phyloP scores from a whole-genome alignment of 495 filamentous ascomycete genomes.

The Lasiosphaeria miniovina region DNA sequence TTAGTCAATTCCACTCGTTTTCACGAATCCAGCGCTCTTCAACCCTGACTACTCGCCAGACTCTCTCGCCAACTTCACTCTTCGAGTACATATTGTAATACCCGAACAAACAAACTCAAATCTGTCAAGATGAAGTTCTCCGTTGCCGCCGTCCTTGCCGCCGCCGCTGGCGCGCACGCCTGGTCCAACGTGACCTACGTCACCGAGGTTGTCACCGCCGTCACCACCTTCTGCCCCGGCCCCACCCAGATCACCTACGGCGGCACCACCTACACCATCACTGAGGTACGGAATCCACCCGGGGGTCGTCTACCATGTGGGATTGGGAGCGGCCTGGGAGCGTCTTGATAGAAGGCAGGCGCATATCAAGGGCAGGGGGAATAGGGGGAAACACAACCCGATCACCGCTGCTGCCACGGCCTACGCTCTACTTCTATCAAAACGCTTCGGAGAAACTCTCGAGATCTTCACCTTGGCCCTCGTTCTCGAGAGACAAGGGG shows the following conservation, averaged over 20 bases:
- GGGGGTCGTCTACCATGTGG: not conserved
- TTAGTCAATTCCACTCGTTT: slow-evolving; percentile 62
- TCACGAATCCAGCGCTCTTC: slow-evolving; percentile 6
- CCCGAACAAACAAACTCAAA: slow-evolving; percentile 33
- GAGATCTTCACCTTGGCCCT: no score
- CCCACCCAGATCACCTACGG: slow-evolving; percentile 69
- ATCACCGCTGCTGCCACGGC: no score
- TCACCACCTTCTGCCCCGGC: slow-evolving; percentile 83
- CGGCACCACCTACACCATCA: slow-evolving; percentile 74
- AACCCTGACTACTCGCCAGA: slow-evolving; percentile 14
- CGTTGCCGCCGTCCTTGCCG: slow-evolving; percentile 52
- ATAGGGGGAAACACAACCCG: no score
- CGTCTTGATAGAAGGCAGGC: no score
- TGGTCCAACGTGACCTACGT: slow-evolving; percentile 52
- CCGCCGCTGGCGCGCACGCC: slow-evolving; percentile 61
- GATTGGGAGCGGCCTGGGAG: no score
- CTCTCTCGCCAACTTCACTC: slow-evolving; percentile 20
- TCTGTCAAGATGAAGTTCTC: slow-evolving; percentile 86
- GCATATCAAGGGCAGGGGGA: no score
- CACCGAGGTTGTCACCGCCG: slow-evolving; percentile 75
- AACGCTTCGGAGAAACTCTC: no score
- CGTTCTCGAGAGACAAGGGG: no score
- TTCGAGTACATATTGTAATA: slow-evolving; percentile 43
- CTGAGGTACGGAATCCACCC: slow-evolving; percentile 46
- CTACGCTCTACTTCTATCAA: no score